Percentiles rank a stretch among this genome's conserved stretches.
Evolutionary conservation across 2,329 filamentous ascomycete genomes (phyloP).

Genomic region (Dothideomycetes sp.): DNA sequence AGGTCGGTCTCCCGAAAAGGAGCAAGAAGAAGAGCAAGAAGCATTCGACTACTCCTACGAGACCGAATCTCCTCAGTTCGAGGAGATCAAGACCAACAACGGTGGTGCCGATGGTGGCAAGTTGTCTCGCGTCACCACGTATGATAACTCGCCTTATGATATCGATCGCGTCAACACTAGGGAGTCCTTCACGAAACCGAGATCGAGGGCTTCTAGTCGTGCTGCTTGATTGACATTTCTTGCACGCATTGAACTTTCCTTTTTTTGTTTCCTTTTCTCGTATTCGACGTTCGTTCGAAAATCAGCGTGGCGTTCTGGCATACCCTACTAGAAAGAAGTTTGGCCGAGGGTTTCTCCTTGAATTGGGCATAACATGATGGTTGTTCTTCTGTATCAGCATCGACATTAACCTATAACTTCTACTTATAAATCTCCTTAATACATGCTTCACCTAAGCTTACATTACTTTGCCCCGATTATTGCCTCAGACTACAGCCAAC

Average conservation of each 20-base stretch:
- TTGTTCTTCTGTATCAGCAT: too few species aligned
- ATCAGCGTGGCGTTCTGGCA: conserved; percentile 8
- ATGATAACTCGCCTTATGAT: conserved; percentile 39
- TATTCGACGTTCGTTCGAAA: too few species aligned
- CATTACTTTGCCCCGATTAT: too few species aligned
- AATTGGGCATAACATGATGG: too few species aligned
- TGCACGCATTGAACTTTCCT: not conserved
- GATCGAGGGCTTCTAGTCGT: conserved; percentile 10
- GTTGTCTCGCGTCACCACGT: conserved; percentile 20
- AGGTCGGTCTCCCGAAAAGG: conserved; percentile 15
- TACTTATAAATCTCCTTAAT: too few species aligned
- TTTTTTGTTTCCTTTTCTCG: not conserved
- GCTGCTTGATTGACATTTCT: not conserved
- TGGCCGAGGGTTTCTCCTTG: too few species aligned
- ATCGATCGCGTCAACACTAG: conserved; percentile 41
- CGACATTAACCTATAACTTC: too few species aligned
- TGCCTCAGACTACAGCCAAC: too few species aligned
- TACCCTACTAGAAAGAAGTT: too few species aligned
- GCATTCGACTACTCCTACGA: conserved; percentile 23
- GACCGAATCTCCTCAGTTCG: conserved; percentile 23
- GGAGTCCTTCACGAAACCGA: conserved; percentile 33
- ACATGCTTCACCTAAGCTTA: too few species aligned
- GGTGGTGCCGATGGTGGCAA: not conserved
- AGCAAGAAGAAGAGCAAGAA: conserved; percentile 25
- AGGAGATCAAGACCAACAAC: conserved; percentile 30